Base-by-base conservation (phyloP, 176 grass and related monocot genomes). In the Oryza australiensis region DNA sequence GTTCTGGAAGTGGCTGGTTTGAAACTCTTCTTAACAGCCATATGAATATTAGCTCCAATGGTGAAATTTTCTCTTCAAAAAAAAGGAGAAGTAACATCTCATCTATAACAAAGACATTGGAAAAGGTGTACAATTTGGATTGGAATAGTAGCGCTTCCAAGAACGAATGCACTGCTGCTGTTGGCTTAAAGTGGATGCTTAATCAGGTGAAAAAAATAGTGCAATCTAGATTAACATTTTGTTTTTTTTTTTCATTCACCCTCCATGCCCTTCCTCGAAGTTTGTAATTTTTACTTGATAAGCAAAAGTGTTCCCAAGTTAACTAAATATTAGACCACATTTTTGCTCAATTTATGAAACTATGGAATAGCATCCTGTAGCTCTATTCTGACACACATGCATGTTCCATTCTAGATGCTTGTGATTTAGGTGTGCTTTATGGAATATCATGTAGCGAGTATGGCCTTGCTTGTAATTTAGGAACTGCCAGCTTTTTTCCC, bases 171-270 rank as follows among this genome's bases (percentile, higher is more conserved):
- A 94, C 94, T 74, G 86, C 92, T 68, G 94, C 90, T 62, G 84
- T 89, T 90, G 94, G 94, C 74, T 79, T 97, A 42, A 97, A 97
- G 72, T 97, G 94, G 94, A 97, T 97, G 94, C 88, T 97, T 70
- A 97, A 97, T 92, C 94, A 97, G 92, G 94, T 97, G 74, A 77
- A 75, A 12, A 9, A 14, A n/a, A 64, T 28, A 24, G 11, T 11
- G 12, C 63, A 68, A 13, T n/a, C n/a, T 55, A 38, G n/a, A 80
- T 38, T 7, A 40, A 41, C 40, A 41, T 70, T 59, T 70, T n/a
- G 22, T 2, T 5, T 1, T 14, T 12, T 5, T 18, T 28, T 81
- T 59, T 14, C 2, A 5, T 38, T 59, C 18, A 7, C 24, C 48
- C 14, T 70, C 33, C 30, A 15, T 26, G 18, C 26, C 20, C 5